Percentiles rank a stretch among this genome's conserved stretches.
Evolutionary conservation across 768 basidiomycete genomes (phyloP).

Genomic region (Mycena pura): DNA sequence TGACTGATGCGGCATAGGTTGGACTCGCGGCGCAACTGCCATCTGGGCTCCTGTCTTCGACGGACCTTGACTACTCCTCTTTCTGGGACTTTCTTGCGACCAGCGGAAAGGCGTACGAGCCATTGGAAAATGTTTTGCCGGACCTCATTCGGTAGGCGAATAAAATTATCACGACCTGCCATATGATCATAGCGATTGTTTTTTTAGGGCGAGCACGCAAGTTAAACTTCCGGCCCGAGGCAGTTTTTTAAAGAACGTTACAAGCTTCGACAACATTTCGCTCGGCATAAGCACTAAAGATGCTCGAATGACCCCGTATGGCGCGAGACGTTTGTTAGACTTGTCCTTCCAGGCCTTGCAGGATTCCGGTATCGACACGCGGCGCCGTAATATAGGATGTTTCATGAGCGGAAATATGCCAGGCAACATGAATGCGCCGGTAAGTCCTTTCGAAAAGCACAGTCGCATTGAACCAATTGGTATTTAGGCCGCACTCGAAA

Average conservation of each 20-base stretch:
- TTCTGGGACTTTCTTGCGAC: slow-evolving; percentile 7
- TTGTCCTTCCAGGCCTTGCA: slow-evolving; percentile 6
- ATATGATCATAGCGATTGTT: neutral
- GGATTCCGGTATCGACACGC: slow-evolving; percentile 9
- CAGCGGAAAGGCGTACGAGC: neutral
- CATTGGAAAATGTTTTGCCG: neutral
- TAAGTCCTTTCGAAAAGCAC: neutral
- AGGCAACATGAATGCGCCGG: neutral
- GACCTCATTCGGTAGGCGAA: neutral
- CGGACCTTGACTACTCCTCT: slow-evolving; percentile 1
- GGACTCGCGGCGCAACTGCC: slow-evolving; percentile 11
- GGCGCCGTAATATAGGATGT: neutral
- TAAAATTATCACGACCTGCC: neutral
- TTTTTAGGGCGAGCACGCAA: neutral
- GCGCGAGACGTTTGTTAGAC: slow-evolving; percentile 2
- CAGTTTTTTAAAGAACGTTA: slow-evolving; percentile 1
- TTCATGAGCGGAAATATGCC: slow-evolving; percentile 10
- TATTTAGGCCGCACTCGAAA: neutral
- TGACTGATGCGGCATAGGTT: too few species aligned
- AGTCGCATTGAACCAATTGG: neutral
- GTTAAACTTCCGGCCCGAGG: neutral
- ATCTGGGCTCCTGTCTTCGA: neutral
- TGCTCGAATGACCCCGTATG: slow-evolving; percentile 1
- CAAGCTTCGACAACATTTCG: slow-evolving; percentile 5
- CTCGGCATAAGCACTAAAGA: slow-evolving; percentile 1